phyloP scores from a whole-genome alignment of 148 eudicot genomes.

The Pouteria glomerata region DNA sequence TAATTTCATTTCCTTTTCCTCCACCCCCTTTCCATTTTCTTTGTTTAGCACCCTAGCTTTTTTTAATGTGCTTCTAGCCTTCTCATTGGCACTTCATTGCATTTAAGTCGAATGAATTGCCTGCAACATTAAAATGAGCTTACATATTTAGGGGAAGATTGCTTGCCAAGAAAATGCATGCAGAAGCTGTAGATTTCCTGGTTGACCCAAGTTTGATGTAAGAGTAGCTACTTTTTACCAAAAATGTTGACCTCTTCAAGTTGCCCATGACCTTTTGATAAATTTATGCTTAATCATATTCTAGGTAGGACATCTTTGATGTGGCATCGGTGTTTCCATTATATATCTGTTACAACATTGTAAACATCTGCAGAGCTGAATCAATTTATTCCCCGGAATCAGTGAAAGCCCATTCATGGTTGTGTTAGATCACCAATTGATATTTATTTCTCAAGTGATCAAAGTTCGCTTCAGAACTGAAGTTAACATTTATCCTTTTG shows the following conservation, averaged over 20 bases:
- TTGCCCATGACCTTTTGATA: conserved; percentile 2
- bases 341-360: neutral
- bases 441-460: too few relatives aligned
- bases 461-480: too few relatives aligned
- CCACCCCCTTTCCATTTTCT: neutral
- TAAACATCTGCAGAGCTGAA: neutral
- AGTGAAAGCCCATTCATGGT: neutral
- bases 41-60: neutral
- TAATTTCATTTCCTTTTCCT: neutral
- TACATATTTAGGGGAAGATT: neutral
- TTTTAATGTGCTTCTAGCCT: conserved; percentile 1
- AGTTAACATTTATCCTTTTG: too few relatives aligned
- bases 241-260: too few relatives aligned
- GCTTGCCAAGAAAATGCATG: too few relatives aligned
- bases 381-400: neutral
- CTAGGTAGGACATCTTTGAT: neutral
- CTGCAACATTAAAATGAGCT: neutral
- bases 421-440: too few relatives aligned
- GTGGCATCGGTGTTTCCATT: neutral
- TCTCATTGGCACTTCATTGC: neutral
- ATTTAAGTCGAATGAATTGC: neutral
- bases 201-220: too few relatives aligned
- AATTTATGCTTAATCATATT: neutral
- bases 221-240: too few relatives aligned
- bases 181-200: too few relatives aligned